Evolutionary conservation across 2,329 filamentous ascomycete genomes (phyloP).

Genomic region (Fusarium torulosum): DNA sequence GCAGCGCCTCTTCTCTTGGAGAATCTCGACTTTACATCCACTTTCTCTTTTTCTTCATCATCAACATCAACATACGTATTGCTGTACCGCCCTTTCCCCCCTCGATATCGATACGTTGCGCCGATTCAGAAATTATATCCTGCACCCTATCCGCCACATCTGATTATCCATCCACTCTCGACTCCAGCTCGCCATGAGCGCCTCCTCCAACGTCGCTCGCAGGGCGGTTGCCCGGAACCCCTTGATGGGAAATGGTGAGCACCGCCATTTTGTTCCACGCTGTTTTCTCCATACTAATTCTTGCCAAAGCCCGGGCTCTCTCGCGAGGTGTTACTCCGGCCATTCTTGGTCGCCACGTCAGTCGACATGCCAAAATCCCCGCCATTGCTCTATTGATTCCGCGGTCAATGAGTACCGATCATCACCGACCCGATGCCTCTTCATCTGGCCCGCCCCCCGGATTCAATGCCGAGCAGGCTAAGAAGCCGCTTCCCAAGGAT

Average conservation of each 20-base stretch:
- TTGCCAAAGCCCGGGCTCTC: conserved; percentile 58
- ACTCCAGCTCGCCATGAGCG: conserved; percentile 62
- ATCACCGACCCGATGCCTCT: conserved; percentile 63
- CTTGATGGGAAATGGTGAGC: conserved; percentile 63
- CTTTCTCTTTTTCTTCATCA: conserved; percentile 46
- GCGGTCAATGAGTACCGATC: conserved; percentile 70
- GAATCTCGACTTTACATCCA: conserved; percentile 46
- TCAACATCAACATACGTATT: conserved; percentile 35
- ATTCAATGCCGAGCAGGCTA: conserved; percentile 90
- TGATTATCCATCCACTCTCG: conserved; percentile 16
- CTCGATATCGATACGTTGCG: conserved; percentile 24
- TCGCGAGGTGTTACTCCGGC: conserved; percentile 62
- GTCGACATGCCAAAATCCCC: conserved; percentile 60
- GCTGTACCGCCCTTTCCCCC: conserved; percentile 17
- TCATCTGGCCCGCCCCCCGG: conserved; percentile 82
- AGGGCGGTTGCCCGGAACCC: conserved; percentile 67
- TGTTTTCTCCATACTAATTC: conserved; percentile 45
- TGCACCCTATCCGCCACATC: conserved; percentile 19
- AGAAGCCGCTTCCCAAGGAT: conserved; percentile 80
- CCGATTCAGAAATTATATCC: conserved; percentile 16
- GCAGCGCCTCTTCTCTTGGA: conserved; percentile 37
- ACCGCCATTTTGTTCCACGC: conserved; percentile 21
- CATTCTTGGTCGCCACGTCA: conserved; percentile 61
- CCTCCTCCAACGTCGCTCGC: conserved; percentile 67
- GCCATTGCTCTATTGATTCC: conserved; percentile 70